Evolutionary conservation across 2,329 filamentous ascomycete genomes (phyloP), one percentile per base, ranked within the genome.

Genomic region (Thermoascus crustaceus): DNA sequence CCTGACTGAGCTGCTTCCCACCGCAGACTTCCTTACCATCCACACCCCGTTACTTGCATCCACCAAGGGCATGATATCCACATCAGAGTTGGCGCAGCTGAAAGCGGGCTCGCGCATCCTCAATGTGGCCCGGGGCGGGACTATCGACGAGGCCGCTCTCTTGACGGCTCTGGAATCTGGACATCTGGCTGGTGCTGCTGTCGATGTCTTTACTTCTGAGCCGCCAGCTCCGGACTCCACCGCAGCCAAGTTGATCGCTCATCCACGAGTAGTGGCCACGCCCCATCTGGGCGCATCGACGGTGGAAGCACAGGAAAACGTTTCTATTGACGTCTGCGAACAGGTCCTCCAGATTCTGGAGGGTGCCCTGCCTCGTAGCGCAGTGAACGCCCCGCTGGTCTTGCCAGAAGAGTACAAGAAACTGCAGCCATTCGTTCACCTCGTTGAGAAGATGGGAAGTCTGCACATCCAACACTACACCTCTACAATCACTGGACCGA

Each of bases 311-410:
- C 84, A 91, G 56, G 83, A 89, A 52, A 88, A 87, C 42, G 84
- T 88, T 3, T 84, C 80, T 1, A 74, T 88, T 43, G 85, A 89
- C 48, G 85, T 89, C 6, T 89, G 84, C 57, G 79, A 80, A 21
- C 84, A 91, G 60, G 82, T 88, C 8, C 69, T 83, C 0, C 73
- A 80, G 39, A 85, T 89, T 26, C 66, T 91, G 2, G 68, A 70
- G 0, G 84, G 84, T 3, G 80, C 81, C 0, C 68, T 88, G 1
- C 84, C 85, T 0, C 82, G 82, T 1, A 77, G 73, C 13, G 83
- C 84, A 4, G 84, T 89, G 52, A 89, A 91, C 45, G 84, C 83
- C 0, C 84, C 85, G 4, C 72, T 89, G 35, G 89, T 89, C 42
- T 66, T 88, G 10, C 82, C 83, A 0, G 83, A 87, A 43, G 84